Percentiles rank a stretch among this genome's conserved stretches.
Conservation (phyloP, 768 basidiomycete genomes). For the Lactarius psammicola region DNA sequence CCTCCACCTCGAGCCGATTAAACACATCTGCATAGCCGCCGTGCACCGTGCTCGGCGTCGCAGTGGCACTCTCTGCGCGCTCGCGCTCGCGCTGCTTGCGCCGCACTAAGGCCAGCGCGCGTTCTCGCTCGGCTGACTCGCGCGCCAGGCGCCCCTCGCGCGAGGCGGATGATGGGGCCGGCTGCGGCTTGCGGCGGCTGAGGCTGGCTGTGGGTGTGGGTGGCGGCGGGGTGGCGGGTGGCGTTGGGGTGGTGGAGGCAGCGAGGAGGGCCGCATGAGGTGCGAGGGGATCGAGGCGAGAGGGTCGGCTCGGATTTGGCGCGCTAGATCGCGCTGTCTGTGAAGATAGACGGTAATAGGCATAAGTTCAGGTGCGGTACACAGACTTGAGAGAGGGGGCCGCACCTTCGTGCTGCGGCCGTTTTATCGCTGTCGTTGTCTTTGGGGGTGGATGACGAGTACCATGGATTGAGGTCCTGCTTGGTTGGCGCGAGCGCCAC, state of each 20-base stretch:
- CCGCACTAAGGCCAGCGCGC: constrained; percentile 68
- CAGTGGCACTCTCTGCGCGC: constrained; percentile 60
- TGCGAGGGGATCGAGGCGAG: constrained; percentile 70
- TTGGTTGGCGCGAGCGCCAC: constrained; percentile 68
- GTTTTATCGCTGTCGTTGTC: constrained; percentile 23
- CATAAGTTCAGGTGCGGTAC: neutral
- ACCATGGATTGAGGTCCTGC: constrained; percentile 84
- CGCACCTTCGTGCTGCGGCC: constrained; percentile 33
- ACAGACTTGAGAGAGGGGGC: neutral
- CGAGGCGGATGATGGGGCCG: constrained; percentile 27
- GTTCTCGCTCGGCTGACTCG: constrained; percentile 71
- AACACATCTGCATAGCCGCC: constrained; percentile 67
- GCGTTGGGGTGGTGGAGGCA: constrained; percentile 16
- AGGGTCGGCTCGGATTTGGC: constrained; percentile 67
- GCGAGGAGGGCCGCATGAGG: constrained; percentile 45
- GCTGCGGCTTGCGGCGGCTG: constrained; percentile 24
- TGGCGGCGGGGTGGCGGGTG: constrained; percentile 32
- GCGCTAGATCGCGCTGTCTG: constrained; percentile 62
- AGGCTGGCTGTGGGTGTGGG: neutral
- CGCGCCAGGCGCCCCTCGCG: constrained; percentile 61
- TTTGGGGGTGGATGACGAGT: constrained; percentile 38
- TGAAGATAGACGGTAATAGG: neutral
- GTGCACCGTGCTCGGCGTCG: constrained; percentile 69
- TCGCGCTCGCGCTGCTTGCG: constrained; percentile 62
- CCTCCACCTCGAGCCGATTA: constrained; percentile 68